Conservation (phyloP, 2,329 filamentous ascomycete genomes). For the Sporothrix pseudoabietina region DNA sequence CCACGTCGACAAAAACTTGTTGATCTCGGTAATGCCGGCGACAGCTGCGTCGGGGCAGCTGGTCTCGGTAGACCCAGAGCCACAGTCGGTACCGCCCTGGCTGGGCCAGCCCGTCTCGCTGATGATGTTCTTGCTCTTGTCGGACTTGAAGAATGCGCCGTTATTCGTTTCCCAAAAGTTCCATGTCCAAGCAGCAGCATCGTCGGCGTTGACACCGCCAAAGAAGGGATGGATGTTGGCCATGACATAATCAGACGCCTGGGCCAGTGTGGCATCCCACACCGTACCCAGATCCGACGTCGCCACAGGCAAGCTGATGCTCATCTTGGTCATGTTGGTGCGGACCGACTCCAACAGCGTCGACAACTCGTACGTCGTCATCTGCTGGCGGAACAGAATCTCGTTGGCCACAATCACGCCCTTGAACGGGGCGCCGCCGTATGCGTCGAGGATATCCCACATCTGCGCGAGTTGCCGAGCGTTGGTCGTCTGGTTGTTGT, state of each 20-base stretch:
- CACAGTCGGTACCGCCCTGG: constrained; percentile 77
- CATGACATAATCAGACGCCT: constrained; percentile 84
- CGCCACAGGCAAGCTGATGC: constrained; percentile 73
- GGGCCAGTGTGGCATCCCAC: constrained; percentile 72
- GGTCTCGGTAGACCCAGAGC: constrained; percentile 48
- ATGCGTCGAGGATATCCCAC: constrained; percentile 76
- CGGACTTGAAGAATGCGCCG: constrained; percentile 63
- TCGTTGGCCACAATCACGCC: constrained; percentile 82
- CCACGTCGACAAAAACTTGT: constrained; percentile 83
- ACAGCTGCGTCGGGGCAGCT: constrained; percentile 69
- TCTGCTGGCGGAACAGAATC: constrained; percentile 74
- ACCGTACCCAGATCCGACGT: constrained; percentile 88
- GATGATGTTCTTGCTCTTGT: constrained; percentile 72
- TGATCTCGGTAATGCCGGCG: constrained; percentile 78
- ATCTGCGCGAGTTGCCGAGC: constrained; percentile 78
- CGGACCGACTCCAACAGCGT: constrained; percentile 68
- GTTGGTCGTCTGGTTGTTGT: constrained; percentile 80
- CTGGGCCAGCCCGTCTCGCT: constrained; percentile 92
- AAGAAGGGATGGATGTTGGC: constrained; percentile 98
- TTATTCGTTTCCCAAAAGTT: constrained; percentile 77
- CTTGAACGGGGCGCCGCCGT: constrained; percentile 70
- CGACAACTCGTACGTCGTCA: constrained; percentile 66
- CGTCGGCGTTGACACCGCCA: constrained; percentile 68
- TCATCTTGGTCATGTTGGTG: constrained; percentile 67
- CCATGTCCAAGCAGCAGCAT: constrained; percentile 79